phyloP scores from a whole-genome alignment of 306 rosid species.

The Prunus persica region DNA sequence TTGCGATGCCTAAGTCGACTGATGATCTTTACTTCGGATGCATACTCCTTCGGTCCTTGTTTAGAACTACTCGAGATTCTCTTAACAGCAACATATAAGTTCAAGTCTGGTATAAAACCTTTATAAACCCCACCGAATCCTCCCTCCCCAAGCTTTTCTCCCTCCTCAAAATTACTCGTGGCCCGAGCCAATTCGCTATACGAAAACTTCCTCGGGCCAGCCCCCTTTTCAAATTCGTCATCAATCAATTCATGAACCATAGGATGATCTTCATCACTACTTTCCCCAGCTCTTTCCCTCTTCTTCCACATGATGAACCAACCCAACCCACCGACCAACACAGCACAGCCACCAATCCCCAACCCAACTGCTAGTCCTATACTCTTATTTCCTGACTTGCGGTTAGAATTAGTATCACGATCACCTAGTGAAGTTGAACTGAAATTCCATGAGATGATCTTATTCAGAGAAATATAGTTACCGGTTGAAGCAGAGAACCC shows the following conservation, averaged over 20 bases:
- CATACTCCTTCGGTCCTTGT: no score
- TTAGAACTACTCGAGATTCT: no score
- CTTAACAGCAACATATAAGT: background rate
- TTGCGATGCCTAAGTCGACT: no score
- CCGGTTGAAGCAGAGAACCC: no score
- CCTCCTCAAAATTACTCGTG: background rate
- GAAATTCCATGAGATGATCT: no score
- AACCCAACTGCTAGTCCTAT: background rate
- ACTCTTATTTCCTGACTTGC: background rate
- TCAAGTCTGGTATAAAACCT: slow-evolving; percentile 26
- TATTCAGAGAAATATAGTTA: no score
- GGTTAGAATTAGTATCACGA: no score
- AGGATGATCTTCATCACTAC: background rate
- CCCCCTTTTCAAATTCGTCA: slow-evolving; percentile 20
- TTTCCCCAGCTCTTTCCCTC: background rate
- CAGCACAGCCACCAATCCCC: background rate
- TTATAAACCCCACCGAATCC: no score
- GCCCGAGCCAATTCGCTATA: background rate
- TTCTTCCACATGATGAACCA: slow-evolving; percentile 12
- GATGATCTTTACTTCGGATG: no score
- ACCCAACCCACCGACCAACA: background rate
- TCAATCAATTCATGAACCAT: slow-evolving; percentile 17
- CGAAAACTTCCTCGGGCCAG: slow-evolving; percentile 18
- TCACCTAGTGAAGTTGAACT: no score
- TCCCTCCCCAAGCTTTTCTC: background rate